A percentile compares a stretch with the other conserved stretches of the same genome.
These are phyloP conservation scores for Tolypocladium tropicale DNA, from an alignment of 2,329 filamentous ascomycete genomes.

Conservation along the genomic window DNA sequence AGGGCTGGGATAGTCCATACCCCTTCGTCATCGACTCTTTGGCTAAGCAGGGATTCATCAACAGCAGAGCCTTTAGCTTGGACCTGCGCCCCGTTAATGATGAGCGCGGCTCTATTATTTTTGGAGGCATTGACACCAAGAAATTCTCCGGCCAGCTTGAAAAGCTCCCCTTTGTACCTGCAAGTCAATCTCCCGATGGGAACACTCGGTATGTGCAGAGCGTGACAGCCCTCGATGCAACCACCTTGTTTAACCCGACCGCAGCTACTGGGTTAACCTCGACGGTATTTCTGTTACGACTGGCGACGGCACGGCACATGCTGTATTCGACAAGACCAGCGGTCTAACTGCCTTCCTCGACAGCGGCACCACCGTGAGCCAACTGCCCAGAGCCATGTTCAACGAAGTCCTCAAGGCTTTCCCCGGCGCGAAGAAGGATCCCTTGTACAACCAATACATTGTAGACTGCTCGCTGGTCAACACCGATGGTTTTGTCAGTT, in stretches of 20 bases:
- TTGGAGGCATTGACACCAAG: slow-evolving; percentile 42
- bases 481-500: slow-evolving; percentile 26
- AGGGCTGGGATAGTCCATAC: slow-evolving; percentile 14
- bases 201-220: slow-evolving; percentile 8
- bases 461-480: slow-evolving; percentile 27
- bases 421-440: slow-evolving; percentile 28
- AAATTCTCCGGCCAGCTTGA: slow-evolving; percentile 40
- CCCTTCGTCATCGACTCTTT: slow-evolving; percentile 15
- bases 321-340: slow-evolving; percentile 27
- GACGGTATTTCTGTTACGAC: slow-evolving; percentile 18
- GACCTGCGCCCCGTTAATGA: slow-evolving; percentile 9
- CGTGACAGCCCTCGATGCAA: neutral
- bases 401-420: slow-evolving; percentile 26
- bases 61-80: slow-evolving; percentile 17
- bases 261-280: slow-evolving; percentile 20
- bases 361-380: slow-evolving; percentile 52
- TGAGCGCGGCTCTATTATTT: slow-evolving; percentile 21
- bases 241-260: too few species aligned
- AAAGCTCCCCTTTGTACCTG: slow-evolving; percentile 39
- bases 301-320: slow-evolving; percentile 19
- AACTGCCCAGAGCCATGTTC: slow-evolving; percentile 45
- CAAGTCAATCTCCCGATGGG: slow-evolving; percentile 15
- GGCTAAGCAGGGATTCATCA: slow-evolving; percentile 11
- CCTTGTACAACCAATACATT: slow-evolving; percentile 29
- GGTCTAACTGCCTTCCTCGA: slow-evolving; percentile 41